These are phyloP conservation scores for Apiotrichum akiyoshidainum DNA, from an alignment of 1,284 basidiomycete species.

Conservation along the genomic window DNA sequence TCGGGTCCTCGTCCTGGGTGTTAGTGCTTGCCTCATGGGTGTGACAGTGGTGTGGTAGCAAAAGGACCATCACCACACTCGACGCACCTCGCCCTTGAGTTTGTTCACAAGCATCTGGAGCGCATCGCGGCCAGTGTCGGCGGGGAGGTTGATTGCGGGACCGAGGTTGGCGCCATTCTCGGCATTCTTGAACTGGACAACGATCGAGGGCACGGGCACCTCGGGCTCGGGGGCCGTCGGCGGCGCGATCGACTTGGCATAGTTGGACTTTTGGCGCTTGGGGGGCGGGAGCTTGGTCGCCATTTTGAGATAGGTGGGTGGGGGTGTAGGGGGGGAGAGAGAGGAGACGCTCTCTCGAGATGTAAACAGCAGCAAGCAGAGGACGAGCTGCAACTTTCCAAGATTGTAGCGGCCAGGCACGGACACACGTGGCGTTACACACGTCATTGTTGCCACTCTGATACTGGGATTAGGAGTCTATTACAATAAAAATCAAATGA, in stretches of 20 bases:
- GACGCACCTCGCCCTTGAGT: constrained; percentile 64
- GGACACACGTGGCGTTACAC: background rate
- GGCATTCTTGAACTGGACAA: constrained; percentile 87
- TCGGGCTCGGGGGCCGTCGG: constrained; percentile 56
- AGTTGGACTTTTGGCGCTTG: constrained; percentile 75
- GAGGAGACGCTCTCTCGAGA: background rate
- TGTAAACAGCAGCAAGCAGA: background rate
- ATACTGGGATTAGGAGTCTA: background rate
- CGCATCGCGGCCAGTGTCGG: constrained; percentile 77
- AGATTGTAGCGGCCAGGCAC: background rate
- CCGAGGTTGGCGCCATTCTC: constrained; percentile 75
- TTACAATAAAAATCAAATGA: background rate
- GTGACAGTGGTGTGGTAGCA: no score
- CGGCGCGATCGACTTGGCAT: constrained; percentile 55
- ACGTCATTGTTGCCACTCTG: background rate
- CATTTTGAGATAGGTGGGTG: constrained; percentile 54
- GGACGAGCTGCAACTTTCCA: background rate
- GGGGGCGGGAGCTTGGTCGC: constrained; percentile 77
- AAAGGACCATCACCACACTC: no score
- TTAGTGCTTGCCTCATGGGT: constrained; percentile 4
- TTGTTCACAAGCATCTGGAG: constrained; percentile 83
- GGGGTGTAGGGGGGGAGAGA: background rate
- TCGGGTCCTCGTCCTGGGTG: constrained; percentile 71
- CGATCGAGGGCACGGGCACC: constrained; percentile 61
- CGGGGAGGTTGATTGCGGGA: constrained; percentile 80